Percentiles rank a stretch among this genome's conserved stretches.
Conservation (phyloP, 1,139 yeast species). For the Sugiyamaella castrensis region DNA sequence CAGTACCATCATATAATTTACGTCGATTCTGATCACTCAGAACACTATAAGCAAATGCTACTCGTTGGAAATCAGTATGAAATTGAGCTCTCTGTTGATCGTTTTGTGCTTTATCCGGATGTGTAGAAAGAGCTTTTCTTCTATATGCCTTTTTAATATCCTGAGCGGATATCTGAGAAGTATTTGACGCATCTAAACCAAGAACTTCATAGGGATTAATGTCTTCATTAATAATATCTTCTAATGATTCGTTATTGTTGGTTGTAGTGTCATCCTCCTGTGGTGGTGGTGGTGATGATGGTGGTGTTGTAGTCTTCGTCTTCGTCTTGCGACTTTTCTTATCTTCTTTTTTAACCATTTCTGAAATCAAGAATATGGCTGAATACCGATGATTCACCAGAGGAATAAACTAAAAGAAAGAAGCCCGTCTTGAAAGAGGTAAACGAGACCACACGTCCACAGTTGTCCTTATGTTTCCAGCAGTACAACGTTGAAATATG, state of each 20-base stretch:
- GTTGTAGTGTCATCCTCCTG: no score
- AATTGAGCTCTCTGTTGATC: constrained; percentile 39
- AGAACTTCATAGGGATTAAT: constrained; percentile 63
- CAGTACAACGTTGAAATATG: no score
- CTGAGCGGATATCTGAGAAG: constrained; percentile 44
- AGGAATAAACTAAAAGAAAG: no score
- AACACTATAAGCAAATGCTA: constrained; percentile 74
- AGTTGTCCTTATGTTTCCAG: no score
- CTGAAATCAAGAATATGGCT: no score
- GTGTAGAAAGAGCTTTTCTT: constrained; percentile 62
- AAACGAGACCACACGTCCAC: no score
- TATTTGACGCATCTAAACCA: constrained; percentile 37
- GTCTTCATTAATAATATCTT: constrained; percentile 9
- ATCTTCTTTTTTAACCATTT: no score
- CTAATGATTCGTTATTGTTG: neutral
- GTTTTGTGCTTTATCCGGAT: constrained; percentile 69
- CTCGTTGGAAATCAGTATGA: constrained; percentile 55
- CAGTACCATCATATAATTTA: constrained; percentile 63
- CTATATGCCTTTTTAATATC: constrained; percentile 72
- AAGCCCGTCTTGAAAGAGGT: no score
- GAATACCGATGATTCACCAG: no score
- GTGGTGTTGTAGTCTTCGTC: no score
- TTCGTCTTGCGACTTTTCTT: no score
- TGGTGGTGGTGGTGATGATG: no score
- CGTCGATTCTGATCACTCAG: constrained; percentile 58